Conservation (phyloP, 1,139 yeast species). For the Spencermartinsiella ligniputridi region DNA sequence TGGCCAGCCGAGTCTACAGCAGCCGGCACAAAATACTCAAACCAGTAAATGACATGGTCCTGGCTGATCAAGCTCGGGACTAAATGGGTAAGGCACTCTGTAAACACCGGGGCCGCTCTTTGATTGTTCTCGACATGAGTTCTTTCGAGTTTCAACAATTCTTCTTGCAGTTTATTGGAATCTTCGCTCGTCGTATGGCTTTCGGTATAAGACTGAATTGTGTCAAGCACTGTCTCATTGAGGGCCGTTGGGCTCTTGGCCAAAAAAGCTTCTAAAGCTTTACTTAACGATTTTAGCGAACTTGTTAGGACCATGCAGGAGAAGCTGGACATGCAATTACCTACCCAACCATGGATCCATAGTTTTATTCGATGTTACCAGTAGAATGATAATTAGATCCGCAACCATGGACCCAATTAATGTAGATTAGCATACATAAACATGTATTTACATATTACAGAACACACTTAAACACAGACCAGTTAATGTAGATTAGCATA, state of each 20-base stretch:
- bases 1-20: constrained; percentile 62
- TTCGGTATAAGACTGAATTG: constrained; percentile 29
- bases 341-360: constrained; percentile 8
- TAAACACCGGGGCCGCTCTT: constrained; percentile 36
- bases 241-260: constrained; percentile 11
- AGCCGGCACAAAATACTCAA: constrained; percentile 46
- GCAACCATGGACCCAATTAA: too few relatives aligned
- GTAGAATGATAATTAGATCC: not conserved
- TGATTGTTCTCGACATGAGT: constrained; percentile 35
- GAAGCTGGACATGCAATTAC: not conserved
- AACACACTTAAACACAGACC: too few relatives aligned
- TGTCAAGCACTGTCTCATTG: constrained; percentile 15
- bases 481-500: too few relatives aligned
- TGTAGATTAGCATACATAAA: too few relatives aligned
- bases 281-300: constrained; percentile 20
- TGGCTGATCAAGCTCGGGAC: constrained; percentile 39
- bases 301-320: constrained; percentile 9
- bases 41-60: constrained; percentile 48
- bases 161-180: constrained; percentile 45
- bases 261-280: constrained; percentile 19
- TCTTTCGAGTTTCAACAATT: constrained; percentile 44
- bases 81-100: constrained; percentile 42
- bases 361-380: too few relatives aligned
- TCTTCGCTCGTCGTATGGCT: constrained; percentile 42
- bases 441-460: too few relatives aligned